These are phyloP conservation scores for Gloeopeniophorella convolvens DNA, from an alignment of 768 basidiomycete genomes.

Conservation along the genomic window DNA sequence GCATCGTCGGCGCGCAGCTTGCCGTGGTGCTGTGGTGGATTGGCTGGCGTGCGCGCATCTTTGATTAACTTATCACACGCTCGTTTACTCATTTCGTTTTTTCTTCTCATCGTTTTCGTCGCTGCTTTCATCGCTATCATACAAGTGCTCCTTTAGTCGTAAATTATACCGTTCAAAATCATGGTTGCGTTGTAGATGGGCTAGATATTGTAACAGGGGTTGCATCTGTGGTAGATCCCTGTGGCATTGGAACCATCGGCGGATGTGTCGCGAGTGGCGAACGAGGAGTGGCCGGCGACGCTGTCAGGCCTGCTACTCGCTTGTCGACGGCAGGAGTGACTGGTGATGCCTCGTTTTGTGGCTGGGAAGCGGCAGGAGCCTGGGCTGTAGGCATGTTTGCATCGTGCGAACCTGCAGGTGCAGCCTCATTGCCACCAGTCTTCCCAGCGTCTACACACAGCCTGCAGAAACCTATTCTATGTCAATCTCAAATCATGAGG, in stretches of 20 bases:
- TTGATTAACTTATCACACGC: slow-evolving; percentile 26
- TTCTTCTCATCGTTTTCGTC: slow-evolving; percentile 3
- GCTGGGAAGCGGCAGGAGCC: not conserved
- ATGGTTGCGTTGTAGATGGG: not conserved
- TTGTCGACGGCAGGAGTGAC: slow-evolving; percentile 2
- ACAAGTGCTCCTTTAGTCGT: slow-evolving; percentile 12
- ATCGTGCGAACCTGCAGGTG: not conserved
- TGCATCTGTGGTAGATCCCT: slow-evolving; percentile 7
- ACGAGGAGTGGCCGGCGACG: not conserved
- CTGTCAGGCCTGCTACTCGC: slow-evolving; percentile 3
- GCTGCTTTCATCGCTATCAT: not conserved
- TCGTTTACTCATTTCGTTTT: not conserved
- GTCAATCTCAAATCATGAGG: slow-evolving; percentile 1
- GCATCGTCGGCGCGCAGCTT: slow-evolving; percentile 50
- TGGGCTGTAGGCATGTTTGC: not conserved
- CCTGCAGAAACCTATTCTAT: slow-evolving; percentile 56
- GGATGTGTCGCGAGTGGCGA: slow-evolving; percentile 13
- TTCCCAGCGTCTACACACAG: slow-evolving; percentile 42
- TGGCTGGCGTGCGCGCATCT: slow-evolving; percentile 59
- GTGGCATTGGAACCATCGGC: slow-evolving; percentile 7
- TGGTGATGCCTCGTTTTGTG: slow-evolving; percentile 3
- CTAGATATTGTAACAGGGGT: not conserved
- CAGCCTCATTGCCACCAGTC: not conserved
- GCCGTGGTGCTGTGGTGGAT: slow-evolving; percentile 67
- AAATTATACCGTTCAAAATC: slow-evolving; percentile 13